phyloP scores from a whole-genome alignment of 176 grass and related monocot species.

The Oryza meridionalis region DNA sequence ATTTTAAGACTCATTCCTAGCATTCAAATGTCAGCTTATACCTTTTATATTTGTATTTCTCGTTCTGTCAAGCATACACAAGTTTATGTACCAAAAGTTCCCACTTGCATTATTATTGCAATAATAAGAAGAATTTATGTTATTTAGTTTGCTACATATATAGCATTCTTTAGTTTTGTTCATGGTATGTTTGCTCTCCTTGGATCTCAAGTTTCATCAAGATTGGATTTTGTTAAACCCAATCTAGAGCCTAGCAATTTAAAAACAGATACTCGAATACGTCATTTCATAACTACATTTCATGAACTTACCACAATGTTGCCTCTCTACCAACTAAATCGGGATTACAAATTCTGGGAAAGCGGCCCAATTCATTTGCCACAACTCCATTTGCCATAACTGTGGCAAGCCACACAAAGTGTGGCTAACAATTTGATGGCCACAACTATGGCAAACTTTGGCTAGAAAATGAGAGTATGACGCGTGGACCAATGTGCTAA shows the following conservation, averaged over 20 bases:
- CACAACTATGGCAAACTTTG: no score
- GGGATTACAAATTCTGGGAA: background rate
- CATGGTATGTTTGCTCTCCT: background rate
- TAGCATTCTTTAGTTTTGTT: background rate
- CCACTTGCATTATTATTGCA: background rate
- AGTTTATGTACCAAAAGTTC: background rate
- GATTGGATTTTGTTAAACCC: background rate
- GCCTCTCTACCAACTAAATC: background rate
- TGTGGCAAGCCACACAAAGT: no score
- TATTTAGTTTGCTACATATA: background rate
- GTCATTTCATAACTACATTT: background rate
- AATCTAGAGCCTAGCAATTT: background rate
- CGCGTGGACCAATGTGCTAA: no score
- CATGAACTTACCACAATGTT: background rate
- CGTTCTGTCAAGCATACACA: background rate
- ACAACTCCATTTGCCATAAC: no score
- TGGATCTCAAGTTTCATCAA: constrained; percentile 5
- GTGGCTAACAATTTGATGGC: no score
- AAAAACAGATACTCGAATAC: background rate
- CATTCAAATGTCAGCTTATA: background rate
- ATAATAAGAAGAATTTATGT: background rate
- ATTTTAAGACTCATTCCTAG: background rate
- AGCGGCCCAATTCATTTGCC: background rate
- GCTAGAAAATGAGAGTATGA: no score
- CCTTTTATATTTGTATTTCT: background rate